Conservation (phyloP, 2,329 filamentous ascomycete species). For the Nemania serpens region DNA sequence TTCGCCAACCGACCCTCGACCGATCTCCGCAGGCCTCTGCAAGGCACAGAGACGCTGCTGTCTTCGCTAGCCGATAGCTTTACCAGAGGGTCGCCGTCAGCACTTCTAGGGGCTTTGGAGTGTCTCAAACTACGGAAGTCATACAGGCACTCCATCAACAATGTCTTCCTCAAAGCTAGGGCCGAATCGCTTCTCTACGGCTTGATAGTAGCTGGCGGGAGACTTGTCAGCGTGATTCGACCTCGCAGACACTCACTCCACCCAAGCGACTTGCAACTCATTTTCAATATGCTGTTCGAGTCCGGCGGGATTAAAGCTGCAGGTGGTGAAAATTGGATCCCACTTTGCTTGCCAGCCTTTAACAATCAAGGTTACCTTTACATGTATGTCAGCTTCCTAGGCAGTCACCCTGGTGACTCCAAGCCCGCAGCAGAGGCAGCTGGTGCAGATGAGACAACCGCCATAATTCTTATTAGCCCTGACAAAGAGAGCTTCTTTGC, state of each 20-base stretch:
- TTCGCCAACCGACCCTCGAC: constrained; percentile 92
- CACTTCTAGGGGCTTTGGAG: constrained; percentile 86
- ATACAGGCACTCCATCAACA: constrained; percentile 84
- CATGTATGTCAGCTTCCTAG: constrained; percentile 98
- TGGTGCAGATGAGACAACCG: constrained; percentile 78
- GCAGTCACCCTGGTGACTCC: constrained; percentile 57
- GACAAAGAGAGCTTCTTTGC: constrained; percentile 94
- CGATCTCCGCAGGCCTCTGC: constrained; percentile 84
- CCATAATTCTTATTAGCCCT: constrained; percentile 88
- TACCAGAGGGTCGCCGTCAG: constrained; percentile 87
- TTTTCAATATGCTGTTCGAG: constrained; percentile 99
- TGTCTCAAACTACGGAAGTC: constrained; percentile 91
- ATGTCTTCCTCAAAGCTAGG: constrained; percentile 78
- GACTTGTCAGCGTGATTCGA: constrained; percentile 90
- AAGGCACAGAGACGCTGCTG: constrained; percentile 88
- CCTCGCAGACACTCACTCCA: constrained; percentile 95
- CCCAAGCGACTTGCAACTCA: constrained; percentile 90
- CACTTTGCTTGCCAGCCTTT: constrained; percentile 92
- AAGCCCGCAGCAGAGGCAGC: constrained; percentile 54
- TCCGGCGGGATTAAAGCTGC: constrained; percentile 89
- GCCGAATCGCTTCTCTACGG: constrained; percentile 86
- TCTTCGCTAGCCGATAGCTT: constrained; percentile 95
- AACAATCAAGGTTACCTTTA: constrained; percentile 97
- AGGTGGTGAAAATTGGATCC: constrained; percentile 95
- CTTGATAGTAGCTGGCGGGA: constrained; percentile 87